These are phyloP conservation scores for Cryptococcus deneoformans DNA, from an alignment of 1,284 basidiomycete species.

Conservation along the genomic window DNA sequence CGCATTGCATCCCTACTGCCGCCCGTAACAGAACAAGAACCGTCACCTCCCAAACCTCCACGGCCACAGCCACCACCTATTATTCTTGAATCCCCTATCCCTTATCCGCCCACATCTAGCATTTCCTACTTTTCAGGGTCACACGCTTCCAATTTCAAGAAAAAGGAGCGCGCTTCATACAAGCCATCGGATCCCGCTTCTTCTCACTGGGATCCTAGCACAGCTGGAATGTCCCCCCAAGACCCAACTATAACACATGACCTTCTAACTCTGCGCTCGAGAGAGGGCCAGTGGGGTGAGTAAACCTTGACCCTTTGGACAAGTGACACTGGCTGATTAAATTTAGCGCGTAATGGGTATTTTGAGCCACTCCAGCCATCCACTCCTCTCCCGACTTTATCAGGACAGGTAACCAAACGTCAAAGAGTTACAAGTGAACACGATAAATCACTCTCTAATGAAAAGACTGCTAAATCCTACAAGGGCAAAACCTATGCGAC, in stretches of 20 bases:
- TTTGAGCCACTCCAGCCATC: constrained; percentile 49
- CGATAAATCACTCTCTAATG: not conserved
- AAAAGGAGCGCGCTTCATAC: not conserved
- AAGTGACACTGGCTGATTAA: not conserved
- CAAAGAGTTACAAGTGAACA: constrained; percentile 3
- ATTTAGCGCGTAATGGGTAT: constrained; percentile 44
- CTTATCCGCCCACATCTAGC: not conserved
- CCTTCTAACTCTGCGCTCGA: constrained; percentile 19
- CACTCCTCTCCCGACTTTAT: constrained; percentile 49
- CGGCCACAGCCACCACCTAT: constrained; percentile 13
- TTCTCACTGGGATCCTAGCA: constrained; percentile 21
- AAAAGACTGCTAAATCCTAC: not conserved
- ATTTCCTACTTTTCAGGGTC: no score
- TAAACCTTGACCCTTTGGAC: constrained; percentile 20
- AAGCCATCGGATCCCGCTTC: no score
- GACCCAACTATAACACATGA: constrained; percentile 42
- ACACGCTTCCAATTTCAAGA: not conserved
- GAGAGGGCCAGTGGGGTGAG: constrained; percentile 38
- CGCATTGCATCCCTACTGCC: constrained; percentile 56
- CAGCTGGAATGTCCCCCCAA: constrained; percentile 12
- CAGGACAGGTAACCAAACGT: constrained; percentile 20
- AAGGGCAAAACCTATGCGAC: not conserved
- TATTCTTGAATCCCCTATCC: constrained; percentile 6
- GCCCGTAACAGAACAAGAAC: constrained; percentile 37
- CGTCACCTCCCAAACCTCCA: constrained; percentile 22